Evolutionary conservation across 495 filamentous ascomycete species (phyloP), one percentile per base, ranked within the genome.

Genomic region (Podospora pseudocomata): DNA sequence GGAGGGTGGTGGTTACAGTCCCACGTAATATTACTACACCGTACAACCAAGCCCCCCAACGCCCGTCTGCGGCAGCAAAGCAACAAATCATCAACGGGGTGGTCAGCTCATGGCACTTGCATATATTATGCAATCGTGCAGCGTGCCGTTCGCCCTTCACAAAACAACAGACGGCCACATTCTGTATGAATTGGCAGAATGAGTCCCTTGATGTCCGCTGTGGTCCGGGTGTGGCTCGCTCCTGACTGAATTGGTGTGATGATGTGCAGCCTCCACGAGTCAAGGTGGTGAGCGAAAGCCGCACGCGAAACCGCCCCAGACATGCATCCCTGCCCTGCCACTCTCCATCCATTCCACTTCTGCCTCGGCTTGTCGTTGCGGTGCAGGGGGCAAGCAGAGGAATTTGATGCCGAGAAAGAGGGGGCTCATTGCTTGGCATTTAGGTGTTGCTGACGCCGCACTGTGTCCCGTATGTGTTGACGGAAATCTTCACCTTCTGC

Each of bases 231-330:
- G 57, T 61, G 56, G 55, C 19, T 63, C 28, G 55, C 63, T 68
- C 64, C 34, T 71, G 66, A 66, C 70, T 28, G 67, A 66, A 67
- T 70, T 68, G 72, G 72, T 68, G 73, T 61, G 72, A 75, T 77
- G 75, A 77, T 77, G 75, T 76, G 75, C 75, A 77, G 69, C 67
- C 64, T 61, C 74, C 69, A 72, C 74, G 75, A 77, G 74, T 77
- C 75, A 77, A 77, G 75, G 44, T 39, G 63, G 65, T 58, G 70
- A 71, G 63, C 69, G 69, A 72, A 73, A 73, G 66, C 67, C 58
- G 67, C 39, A 49, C 39, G 39, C 39, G 39, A 49, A 49, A 49
- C 39, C 39, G 39, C 2, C 70, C 67, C 57, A 70, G 68, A 71
- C 68, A 69, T 64, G 68, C 60, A 70, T 49, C 70, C 68, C 64